phyloP scores from a whole-genome alignment of 345 rosid species.

The Eucalyptus erythrocorys region DNA sequence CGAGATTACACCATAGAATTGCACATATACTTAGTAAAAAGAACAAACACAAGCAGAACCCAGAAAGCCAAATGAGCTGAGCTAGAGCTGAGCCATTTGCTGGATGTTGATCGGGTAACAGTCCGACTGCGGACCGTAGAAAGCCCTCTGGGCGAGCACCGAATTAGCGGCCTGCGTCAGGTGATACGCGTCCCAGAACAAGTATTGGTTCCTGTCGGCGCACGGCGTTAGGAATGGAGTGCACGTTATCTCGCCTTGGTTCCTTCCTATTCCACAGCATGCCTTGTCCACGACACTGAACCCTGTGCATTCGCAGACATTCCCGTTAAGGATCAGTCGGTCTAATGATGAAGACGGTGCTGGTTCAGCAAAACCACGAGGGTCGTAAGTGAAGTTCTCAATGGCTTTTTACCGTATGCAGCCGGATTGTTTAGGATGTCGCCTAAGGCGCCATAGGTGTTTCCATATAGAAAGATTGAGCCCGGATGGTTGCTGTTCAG shows the following conservation, averaged over 20 bases:
- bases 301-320: slow-evolving; percentile 24
- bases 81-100: slow-evolving; percentile 42
- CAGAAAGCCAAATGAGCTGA: background rate
- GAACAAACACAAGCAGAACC: background rate
- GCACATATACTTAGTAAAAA: background rate
- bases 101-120: slow-evolving; percentile 68
- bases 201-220: slow-evolving; percentile 25
- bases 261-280: slow-evolving; percentile 74
- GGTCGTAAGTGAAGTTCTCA: background rate
- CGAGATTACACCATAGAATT: background rate
- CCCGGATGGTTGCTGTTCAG: slow-evolving; percentile 49
- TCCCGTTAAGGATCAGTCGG: background rate
- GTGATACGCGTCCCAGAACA: slow-evolving; percentile 95
- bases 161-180: slow-evolving; percentile 67
- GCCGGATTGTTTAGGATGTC: slow-evolving; percentile 64
- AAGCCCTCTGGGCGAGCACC: slow-evolving; percentile 49
- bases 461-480: slow-evolving; percentile 40
- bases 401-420: slow-evolving; percentile 30
- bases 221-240: slow-evolving; percentile 54
- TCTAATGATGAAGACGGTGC: background rate
- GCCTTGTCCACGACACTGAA: slow-evolving; percentile 54
- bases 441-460: slow-evolving; percentile 45
- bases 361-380: background rate
- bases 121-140: slow-evolving; percentile 47
- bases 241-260: slow-evolving; percentile 68